A percentile compares a stretch with the other conserved stretches of the same genome.
These are phyloP conservation scores for Panus rudis DNA, from an alignment of 768 basidiomycete species.

Conservation along the genomic window DNA sequence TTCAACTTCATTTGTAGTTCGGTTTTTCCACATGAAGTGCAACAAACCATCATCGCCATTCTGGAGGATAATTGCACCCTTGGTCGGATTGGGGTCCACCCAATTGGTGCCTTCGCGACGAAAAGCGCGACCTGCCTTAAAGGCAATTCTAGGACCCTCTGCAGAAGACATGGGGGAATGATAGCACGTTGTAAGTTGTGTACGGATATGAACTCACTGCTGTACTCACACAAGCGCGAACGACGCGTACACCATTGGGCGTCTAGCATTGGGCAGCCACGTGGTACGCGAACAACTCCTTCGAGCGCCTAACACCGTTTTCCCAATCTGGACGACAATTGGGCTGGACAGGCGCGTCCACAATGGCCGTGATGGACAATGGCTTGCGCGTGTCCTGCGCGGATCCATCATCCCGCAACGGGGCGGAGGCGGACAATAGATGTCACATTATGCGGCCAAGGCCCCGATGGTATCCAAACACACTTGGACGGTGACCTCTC, in stretches of 20 bases:
- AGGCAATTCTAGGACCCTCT: conserved; percentile 32
- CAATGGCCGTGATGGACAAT: too few species aligned
- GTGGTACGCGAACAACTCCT: not conserved
- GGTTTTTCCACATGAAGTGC: conserved; percentile 77
- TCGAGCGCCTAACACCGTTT: conserved; percentile 6
- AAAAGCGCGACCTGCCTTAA: conserved; percentile 71
- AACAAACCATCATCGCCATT: conserved; percentile 70
- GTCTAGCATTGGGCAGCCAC: not conserved
- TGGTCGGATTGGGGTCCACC: conserved; percentile 60
- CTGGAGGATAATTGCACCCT: conserved; percentile 65
- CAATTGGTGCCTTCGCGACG: conserved; percentile 59
- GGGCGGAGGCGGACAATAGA: too few species aligned
- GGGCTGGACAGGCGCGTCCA: too few species aligned
- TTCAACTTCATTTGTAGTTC: conserved; percentile 49
- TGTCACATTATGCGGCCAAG: too few species aligned
- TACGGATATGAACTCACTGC: too few species aligned
- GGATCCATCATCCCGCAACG: too few species aligned
- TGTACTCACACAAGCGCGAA: too few species aligned
- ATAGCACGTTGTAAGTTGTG: too few species aligned
- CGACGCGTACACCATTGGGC: conserved; percentile 7
- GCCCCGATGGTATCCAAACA: too few species aligned
- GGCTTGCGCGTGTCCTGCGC: too few species aligned
- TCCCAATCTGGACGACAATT: not conserved
- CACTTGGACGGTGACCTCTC: too few species aligned
- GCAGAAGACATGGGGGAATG: conserved; percentile 10